These are phyloP conservation scores for Xylariaceae sp. DNA, from an alignment of 2,329 filamentous ascomycete genomes.

Conservation along the genomic window DNA sequence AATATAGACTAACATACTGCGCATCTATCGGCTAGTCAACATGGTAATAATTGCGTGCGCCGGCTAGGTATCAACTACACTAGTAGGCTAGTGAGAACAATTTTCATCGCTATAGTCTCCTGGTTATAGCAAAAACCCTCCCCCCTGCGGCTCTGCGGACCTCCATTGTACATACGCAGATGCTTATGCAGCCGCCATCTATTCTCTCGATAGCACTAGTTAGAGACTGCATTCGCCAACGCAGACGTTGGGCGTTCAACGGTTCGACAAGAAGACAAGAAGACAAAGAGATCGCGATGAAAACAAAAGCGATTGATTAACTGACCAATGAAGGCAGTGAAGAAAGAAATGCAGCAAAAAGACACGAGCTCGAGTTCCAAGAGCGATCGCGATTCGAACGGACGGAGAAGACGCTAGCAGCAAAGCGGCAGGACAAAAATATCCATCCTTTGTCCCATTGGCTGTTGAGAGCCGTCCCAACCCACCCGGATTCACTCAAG, in stretches of 20 bases:
- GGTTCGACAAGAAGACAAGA: no score
- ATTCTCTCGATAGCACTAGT: no score
- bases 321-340: conserved; percentile 10
- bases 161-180: no score
- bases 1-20: no score
- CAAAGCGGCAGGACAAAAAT: conserved; percentile 25
- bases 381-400: conserved; percentile 20
- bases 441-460: conserved; percentile 13
- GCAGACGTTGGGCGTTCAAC: no score
- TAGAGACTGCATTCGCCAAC: no score
- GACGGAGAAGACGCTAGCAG: conserved; percentile 21
- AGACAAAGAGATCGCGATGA: conserved; percentile 19
- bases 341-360: neutral
- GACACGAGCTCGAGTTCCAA: conserved; percentile 2
- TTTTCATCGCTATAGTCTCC: no score
- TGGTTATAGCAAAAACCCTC: no score
- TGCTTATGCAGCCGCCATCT: no score
- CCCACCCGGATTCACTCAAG: conserved; percentile 16
- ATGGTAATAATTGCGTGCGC: neutral
- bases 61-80: neutral
- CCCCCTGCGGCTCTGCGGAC: no score
- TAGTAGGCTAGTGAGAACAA: no score
- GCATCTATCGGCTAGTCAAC: neutral
- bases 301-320: neutral
- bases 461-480: neutral